Conservation (phyloP, 192 early-diverging fungal genomes). For the Funneliformis mosseae region DNA sequence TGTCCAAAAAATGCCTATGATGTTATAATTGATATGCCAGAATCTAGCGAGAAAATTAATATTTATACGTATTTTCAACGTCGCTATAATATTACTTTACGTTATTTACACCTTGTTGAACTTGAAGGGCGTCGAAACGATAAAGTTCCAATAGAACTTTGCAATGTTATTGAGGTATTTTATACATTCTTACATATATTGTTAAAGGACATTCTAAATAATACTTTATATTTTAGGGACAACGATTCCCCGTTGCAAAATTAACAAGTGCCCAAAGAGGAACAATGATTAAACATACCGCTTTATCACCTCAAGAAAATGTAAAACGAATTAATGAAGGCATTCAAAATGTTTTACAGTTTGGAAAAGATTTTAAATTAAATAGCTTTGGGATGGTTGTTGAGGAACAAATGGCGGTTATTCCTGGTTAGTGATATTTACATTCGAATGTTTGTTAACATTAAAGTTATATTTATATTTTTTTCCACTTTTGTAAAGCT, state of each 20-base stretch:
- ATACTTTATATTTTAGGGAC: constrained; percentile 51
- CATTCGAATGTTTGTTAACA: background rate
- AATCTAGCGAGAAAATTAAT: constrained; percentile 50
- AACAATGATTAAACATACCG: constrained; percentile 94
- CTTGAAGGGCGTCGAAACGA: constrained; percentile 67
- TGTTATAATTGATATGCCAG: background rate
- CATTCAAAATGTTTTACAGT: constrained; percentile 60
- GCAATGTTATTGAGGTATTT: constrained; percentile 67
- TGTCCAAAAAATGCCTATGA: constrained; percentile 1
- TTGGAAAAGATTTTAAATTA: constrained; percentile 70
- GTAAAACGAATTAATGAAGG: constrained; percentile 76
- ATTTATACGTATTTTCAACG: constrained; percentile 77
- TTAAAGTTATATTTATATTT: background rate
- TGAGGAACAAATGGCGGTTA: constrained; percentile 62
- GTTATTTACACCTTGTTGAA: constrained; percentile 78
- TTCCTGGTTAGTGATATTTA: constrained; percentile 48
- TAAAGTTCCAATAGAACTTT: constrained; percentile 89
- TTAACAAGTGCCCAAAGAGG: constrained; percentile 85
- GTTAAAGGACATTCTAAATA: background rate
- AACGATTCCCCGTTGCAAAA: constrained; percentile 74
- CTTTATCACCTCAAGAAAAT: constrained; percentile 75
- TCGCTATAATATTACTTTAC: constrained; percentile 72
- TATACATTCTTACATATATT: background rate
- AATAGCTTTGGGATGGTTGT: constrained; percentile 73
- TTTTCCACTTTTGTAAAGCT: constrained; percentile 48